phyloP scores from a whole-genome alignment of 495 filamentous ascomycete species.

The Pseudomonodictys pantanalensis region DNA sequence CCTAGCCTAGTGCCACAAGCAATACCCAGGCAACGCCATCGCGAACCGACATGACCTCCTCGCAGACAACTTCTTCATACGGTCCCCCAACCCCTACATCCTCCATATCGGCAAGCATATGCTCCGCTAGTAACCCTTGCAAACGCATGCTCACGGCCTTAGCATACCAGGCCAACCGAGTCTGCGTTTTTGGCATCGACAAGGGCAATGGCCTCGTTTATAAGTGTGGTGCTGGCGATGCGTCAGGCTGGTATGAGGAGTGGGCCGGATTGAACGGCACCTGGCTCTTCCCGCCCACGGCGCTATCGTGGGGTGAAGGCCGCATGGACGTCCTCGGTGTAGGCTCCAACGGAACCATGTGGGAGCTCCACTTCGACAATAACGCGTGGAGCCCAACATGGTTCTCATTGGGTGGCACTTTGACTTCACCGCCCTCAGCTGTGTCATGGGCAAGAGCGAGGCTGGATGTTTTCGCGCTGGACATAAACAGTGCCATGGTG shows the following conservation, averaged over 20 bases:
- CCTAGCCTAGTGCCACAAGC: too few relatives aligned
- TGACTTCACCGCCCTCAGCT: not conserved
- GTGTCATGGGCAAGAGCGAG: not conserved
- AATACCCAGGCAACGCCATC: too few relatives aligned
- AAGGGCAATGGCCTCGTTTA: not conserved
- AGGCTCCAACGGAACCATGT: not conserved
- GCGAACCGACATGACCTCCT: too few relatives aligned
- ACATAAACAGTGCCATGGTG: not conserved
- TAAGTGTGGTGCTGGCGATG: not conserved
- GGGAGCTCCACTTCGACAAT: not conserved
- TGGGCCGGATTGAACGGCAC: not conserved
- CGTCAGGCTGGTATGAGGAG: not conserved
- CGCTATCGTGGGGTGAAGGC: not conserved
- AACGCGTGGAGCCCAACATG: not conserved
- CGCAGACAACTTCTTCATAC: too few relatives aligned
- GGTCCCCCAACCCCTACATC: too few relatives aligned
- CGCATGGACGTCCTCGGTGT: not conserved
- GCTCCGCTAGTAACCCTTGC: too few relatives aligned
- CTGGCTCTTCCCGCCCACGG: not conserved
- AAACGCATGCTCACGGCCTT: not conserved
- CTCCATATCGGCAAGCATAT: too few relatives aligned
- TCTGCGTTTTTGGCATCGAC: not conserved
- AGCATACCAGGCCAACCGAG: not conserved
- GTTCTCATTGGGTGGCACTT: not conserved
- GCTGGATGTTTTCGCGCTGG: not conserved